Percentiles rank a stretch among this genome's conserved stretches.
These are phyloP conservation scores for Iberis pinnata DNA, from an alignment of 345 rosid species.

Conservation along the genomic window DNA sequence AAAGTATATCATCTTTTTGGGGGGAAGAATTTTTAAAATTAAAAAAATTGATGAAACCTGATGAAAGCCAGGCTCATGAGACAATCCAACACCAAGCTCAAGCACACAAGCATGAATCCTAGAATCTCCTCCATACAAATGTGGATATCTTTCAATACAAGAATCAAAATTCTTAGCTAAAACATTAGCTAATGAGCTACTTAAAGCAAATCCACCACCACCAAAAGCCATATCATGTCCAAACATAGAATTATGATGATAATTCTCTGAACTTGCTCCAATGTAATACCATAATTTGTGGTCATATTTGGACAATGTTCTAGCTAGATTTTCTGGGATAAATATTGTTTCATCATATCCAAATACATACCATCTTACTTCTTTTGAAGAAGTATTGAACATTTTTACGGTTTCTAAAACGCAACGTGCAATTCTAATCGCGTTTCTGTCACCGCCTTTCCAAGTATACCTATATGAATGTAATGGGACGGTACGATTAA, in stretches of 20 bases:
- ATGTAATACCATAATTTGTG: conserved; percentile 67
- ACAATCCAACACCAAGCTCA: conserved; percentile 71
- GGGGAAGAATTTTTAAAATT: too few species aligned
- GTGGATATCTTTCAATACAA: conserved; percentile 72
- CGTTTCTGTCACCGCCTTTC: conserved; percentile 51
- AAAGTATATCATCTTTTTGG: too few species aligned
- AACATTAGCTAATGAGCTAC: conserved; percentile 63
- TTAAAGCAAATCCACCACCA: conserved; percentile 79
- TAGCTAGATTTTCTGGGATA: conserved; percentile 55
- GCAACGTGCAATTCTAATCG: conserved; percentile 64
- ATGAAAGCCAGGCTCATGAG: conserved; percentile 85
- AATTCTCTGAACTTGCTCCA: conserved; percentile 64
- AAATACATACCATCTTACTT: conserved; percentile 72
- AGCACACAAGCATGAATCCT: conserved; percentile 63
- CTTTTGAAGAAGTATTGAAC: conserved; percentile 25
- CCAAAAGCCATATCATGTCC: conserved; percentile 66
- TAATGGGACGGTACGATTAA: too few species aligned
- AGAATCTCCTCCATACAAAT: conserved; percentile 77
- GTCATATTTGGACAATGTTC: conserved; percentile 75
- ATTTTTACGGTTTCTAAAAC: conserved; percentile 46
- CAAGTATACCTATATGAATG: conserved; percentile 36
- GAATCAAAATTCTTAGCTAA: conserved; percentile 65
- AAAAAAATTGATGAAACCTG: too few species aligned
- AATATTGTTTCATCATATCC: conserved; percentile 82
- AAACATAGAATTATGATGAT: conserved; percentile 48